Conservation (phyloP, 2,329 filamentous ascomycete species). For the Onygena corvina region DNA sequence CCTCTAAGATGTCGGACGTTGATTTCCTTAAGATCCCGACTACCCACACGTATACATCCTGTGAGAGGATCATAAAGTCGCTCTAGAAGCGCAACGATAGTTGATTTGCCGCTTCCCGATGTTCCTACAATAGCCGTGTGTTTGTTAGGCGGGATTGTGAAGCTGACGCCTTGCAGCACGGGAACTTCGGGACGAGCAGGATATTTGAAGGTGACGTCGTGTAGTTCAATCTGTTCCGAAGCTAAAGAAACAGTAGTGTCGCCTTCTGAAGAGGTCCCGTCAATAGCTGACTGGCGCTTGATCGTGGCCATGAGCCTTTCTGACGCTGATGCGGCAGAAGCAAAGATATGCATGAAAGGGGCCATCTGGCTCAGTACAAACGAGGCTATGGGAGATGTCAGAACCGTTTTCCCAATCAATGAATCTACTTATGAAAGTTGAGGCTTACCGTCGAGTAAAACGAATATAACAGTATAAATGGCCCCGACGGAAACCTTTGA, state of each 20-base stretch:
- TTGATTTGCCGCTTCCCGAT: conserved; percentile 44
- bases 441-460: conserved; percentile 29
- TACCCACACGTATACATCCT: conserved; percentile 25
- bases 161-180: conserved; percentile 24
- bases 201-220: conserved; percentile 25
- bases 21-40: conserved; percentile 21
- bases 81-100: conserved; percentile 29
- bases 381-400: conserved; percentile 20
- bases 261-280: conserved; percentile 16
- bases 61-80: conserved; percentile 29
- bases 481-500: conserved; percentile 24
- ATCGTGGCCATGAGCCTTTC: conserved; percentile 14
- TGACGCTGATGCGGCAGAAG: conserved; percentile 14
- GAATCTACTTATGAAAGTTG: neutral
- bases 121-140: conserved; percentile 39
- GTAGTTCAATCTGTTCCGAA: conserved; percentile 14
- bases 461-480: conserved; percentile 30
- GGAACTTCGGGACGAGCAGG: conserved; percentile 28
- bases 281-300: conserved; percentile 15
- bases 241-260: conserved; percentile 42
- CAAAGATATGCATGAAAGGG: conserved; percentile 24
- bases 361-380: conserved; percentile 30
- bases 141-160: conserved; percentile 26
- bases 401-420: conserved; percentile 13
- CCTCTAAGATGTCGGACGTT: conserved; percentile 28